Evolutionary conservation across 1,284 basidiomycete species (phyloP), one percentile per base, ranked within the genome.

Genomic region (Violaceomyces palustris): DNA sequence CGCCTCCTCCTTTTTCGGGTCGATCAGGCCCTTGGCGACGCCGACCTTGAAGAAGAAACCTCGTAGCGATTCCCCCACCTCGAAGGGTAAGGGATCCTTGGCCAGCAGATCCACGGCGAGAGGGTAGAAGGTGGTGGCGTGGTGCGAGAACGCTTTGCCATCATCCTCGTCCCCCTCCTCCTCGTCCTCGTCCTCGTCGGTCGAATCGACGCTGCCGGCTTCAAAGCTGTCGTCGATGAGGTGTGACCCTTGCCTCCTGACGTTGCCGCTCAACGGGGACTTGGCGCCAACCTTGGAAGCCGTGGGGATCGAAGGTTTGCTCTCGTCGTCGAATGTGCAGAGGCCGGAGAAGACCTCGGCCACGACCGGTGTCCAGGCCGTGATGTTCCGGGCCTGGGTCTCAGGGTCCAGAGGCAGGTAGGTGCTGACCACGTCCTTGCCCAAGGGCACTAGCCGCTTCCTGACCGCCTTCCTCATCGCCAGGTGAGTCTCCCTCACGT

Each of bases 331-430:
- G 58, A 97, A 88, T 21, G 81, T 82, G 67, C 84, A 84, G 66
- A 92, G 89, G 9, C 94, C 94, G 47, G 86, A 83, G 22, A 99
- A 74, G 37, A 97, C 89, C 72, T 96, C 92, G 3, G 85, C 85
- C 12, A 97, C 86, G 21, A 99, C 94, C 10, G 94, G 94, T 22
- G 88, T 94, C 94, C 94, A 99, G 0, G 96, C 93, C 9, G 84
- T 76, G 50, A 99, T 93, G 71, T 97, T 98, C 74, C 97, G 88
- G 37, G 84, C 84, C 76, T 98, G 93, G 3, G 85, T 90, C 59
- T 97, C 93, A 3, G 85, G 76, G 47, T 88, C 87, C 40, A 98
- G 79, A 57, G 87, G 87, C 67, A 86, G 87, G 75, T 89, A 99
- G 74, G 93, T 90, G 57, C 84, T 82, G 40, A 97, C 78, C 24